These are phyloP conservation scores for Alternaria incomplexa DNA, from an alignment of 2,329 filamentous ascomycete species.

Conservation along the genomic window DNA sequence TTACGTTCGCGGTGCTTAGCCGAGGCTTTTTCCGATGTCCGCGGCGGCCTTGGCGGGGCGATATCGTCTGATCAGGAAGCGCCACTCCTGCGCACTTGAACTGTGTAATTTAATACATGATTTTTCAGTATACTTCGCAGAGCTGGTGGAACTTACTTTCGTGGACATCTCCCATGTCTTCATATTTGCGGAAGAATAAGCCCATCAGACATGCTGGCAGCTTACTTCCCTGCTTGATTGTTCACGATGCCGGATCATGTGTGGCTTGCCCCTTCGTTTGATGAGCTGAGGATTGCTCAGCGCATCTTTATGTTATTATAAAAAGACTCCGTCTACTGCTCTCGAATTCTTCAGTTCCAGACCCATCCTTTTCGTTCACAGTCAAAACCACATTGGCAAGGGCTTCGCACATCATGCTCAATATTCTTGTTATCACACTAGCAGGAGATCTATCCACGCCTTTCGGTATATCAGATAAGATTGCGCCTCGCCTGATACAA, in stretches of 20 bases:
- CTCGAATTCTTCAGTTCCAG: neutral
- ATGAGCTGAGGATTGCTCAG: neutral
- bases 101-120: too few relatives aligned
- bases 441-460: neutral
- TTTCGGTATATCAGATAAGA: neutral
- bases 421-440: neutral
- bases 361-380: neutral
- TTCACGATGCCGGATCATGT: neutral
- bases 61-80: neutral
- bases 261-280: neutral
- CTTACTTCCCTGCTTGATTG: neutral
- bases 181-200: neutral
- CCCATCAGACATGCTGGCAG: neutral
- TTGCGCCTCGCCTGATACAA: neutral
- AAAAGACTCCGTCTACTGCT: neutral
- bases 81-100: neutral
- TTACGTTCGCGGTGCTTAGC: constrained; percentile 12
- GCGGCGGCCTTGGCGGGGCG: constrained; percentile 9
- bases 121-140: too few relatives aligned
- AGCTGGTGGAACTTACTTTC: neutral
- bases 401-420: neutral
- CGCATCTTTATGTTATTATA: neutral
- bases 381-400: neutral
- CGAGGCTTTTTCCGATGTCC: constrained; percentile 13
- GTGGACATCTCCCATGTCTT: neutral